Conservation (phyloP, 2,329 filamentous ascomycete species). For the Apiospora malaysiana region DNA sequence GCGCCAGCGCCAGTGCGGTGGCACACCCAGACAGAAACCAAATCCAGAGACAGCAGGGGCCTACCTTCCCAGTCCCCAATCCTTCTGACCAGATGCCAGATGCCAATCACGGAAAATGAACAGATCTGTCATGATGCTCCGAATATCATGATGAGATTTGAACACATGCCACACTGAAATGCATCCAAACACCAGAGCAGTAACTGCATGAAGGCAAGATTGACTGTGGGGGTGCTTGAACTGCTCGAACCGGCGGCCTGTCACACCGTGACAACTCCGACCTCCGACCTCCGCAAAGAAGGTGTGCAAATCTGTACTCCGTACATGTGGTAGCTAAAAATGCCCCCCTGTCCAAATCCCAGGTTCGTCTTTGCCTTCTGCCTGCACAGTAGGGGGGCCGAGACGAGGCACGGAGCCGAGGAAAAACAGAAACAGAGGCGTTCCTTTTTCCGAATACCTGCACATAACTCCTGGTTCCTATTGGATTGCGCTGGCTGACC, state of each 20-base stretch:
- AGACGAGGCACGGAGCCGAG: not conserved
- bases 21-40: not conserved
- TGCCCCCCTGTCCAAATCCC: not conserved
- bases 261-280: conserved; percentile 9
- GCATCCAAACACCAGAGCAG: not conserved
- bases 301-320: not conserved
- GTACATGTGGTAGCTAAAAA: not conserved
- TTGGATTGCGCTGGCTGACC: conserved; percentile 14
- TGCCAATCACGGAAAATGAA: not conserved
- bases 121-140: not conserved
- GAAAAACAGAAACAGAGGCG: not conserved
- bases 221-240: not conserved
- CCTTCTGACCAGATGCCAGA: not conserved
- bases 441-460: conserved; percentile 8
- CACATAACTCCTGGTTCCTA: not conserved
- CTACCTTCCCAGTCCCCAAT: not conserved
- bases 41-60: not conserved
- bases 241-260: not conserved
- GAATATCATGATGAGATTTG: not conserved
- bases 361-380: not conserved
- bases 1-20: conserved; percentile 4
- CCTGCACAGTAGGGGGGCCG: not conserved
- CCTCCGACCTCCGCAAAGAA: conserved; percentile 2
- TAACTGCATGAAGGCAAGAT: not conserved
- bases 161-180: not conserved